phyloP scores from a whole-genome alignment of 495 filamentous ascomycete genomes.

The Podospora tetraspora region DNA sequence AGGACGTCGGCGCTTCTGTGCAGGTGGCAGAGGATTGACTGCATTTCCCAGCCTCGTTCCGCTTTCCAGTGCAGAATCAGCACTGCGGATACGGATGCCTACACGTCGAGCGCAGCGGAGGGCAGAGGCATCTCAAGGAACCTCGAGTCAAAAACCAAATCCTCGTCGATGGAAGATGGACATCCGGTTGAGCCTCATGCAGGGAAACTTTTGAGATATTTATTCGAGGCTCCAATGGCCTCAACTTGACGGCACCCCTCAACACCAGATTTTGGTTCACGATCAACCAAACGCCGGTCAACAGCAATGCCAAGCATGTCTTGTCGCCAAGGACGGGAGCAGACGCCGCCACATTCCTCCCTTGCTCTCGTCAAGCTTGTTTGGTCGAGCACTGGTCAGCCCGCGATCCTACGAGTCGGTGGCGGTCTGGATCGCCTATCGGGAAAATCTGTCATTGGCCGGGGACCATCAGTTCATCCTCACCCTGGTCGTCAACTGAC shows the following conservation, averaged over 20 bases:
- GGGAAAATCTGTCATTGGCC: background rate
- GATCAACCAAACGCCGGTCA: background rate
- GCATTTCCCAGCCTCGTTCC: background rate
- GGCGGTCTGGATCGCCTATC: background rate
- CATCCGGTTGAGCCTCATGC: too few relatives aligned
- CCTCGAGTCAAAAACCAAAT: too few relatives aligned
- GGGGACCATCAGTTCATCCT: background rate
- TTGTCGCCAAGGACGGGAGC: background rate
- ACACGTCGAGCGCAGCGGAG: background rate
- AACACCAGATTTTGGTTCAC: background rate
- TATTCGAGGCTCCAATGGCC: too few relatives aligned
- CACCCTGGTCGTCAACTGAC: background rate
- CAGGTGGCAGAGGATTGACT: background rate
- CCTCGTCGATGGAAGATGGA: too few relatives aligned
- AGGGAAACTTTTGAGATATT: too few relatives aligned
- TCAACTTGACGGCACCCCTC: background rate
- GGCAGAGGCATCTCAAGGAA: background rate
- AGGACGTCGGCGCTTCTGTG: background rate
- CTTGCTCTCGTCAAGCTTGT: background rate
- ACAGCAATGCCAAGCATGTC: background rate
- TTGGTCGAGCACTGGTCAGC: background rate
- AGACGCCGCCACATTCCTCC: background rate
- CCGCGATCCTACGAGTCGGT: background rate
- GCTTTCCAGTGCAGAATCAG: background rate
- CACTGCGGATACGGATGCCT: background rate